A percentile compares a stretch with the other conserved stretches of the same genome.
phyloP scores from a whole-genome alignment of 495 filamentous ascomycete species.

The Staphylotrichum longicolle region DNA sequence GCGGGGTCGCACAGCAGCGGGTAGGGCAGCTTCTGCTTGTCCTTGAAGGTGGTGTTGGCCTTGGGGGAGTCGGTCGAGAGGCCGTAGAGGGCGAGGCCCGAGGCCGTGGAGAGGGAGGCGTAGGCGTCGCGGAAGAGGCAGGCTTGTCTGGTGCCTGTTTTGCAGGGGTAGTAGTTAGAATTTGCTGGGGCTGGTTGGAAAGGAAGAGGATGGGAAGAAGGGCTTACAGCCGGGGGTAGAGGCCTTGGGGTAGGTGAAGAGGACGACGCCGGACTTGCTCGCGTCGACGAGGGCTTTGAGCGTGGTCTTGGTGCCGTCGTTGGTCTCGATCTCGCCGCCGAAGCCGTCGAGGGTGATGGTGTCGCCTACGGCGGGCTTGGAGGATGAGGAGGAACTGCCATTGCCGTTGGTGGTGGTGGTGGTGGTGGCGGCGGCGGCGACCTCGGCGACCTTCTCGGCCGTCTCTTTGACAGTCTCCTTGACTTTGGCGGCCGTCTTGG shows the following conservation, averaged over 20 bases:
- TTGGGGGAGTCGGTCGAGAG: slow-evolving; percentile 83
- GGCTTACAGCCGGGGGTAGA: slow-evolving; percentile 90
- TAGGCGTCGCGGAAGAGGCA: slow-evolving; percentile 89
- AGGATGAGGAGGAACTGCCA: slow-evolving; percentile 30
- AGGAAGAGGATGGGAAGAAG: neutral
- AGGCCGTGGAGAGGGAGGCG: slow-evolving; percentile 71
- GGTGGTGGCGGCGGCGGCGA: slow-evolving; percentile 18
- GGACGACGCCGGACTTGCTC: slow-evolving; percentile 79
- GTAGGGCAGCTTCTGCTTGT: slow-evolving; percentile 85
- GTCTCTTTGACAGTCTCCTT: slow-evolving; percentile 37
- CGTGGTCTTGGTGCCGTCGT: slow-evolving; percentile 75
- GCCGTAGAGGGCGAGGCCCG: slow-evolving; percentile 81
- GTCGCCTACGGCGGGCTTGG: slow-evolving; percentile 45
- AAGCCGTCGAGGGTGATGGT: slow-evolving; percentile 66
- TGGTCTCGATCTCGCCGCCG: slow-evolving; percentile 78
- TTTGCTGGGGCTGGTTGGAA: slow-evolving; percentile 17
- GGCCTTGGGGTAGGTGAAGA: slow-evolving; percentile 96
- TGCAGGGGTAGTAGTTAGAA: neutral
- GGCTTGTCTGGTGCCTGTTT: slow-evolving; percentile 81
- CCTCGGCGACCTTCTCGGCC: slow-evolving; percentile 37
- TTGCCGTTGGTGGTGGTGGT: slow-evolving; percentile 42
- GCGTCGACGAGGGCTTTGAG: slow-evolving; percentile 74
- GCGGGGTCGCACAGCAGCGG: slow-evolving; percentile 79
- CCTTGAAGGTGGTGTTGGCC: slow-evolving; percentile 86
- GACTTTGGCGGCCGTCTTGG: slow-evolving; percentile 39